Conservation (phyloP, 768 basidiomycete species). For the Podaxis sp. region DNA sequence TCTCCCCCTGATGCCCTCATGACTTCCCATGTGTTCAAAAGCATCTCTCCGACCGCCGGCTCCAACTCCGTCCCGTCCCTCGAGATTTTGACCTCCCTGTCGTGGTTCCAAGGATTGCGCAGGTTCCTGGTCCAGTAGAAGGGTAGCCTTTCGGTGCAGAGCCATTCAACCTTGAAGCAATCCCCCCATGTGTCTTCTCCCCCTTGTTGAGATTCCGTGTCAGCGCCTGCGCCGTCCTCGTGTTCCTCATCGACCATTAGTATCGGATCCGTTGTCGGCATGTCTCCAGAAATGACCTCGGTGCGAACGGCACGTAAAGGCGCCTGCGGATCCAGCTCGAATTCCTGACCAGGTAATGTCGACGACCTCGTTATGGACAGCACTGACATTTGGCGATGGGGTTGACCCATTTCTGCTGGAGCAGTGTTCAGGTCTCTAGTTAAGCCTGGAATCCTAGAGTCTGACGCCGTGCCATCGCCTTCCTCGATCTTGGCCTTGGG, state of each 20-base stretch:
- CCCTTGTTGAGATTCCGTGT: constrained; percentile 18
- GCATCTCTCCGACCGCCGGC: constrained; percentile 63
- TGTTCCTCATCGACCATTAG: constrained; percentile 15
- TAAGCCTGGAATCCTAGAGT: background rate
- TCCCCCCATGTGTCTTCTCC: constrained; percentile 56
- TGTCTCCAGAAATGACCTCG: background rate
- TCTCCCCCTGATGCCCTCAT: constrained; percentile 9
- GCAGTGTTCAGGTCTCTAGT: constrained; percentile 36
- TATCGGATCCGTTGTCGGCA: background rate
- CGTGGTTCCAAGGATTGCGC: constrained; percentile 93
- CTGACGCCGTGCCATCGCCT: background rate
- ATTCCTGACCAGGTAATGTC: constrained; percentile 16
- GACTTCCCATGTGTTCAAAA: constrained; percentile 71
- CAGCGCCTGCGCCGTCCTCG: constrained; percentile 23
- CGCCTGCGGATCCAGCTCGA: constrained; percentile 41
- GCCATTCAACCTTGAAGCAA: constrained; percentile 83
- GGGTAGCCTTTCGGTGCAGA: constrained; percentile 66
- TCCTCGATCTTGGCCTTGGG: constrained; percentile 31
- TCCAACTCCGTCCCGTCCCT: constrained; percentile 93
- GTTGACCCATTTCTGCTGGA: constrained; percentile 49
- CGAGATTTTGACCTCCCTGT: constrained; percentile 77
- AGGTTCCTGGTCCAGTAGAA: constrained; percentile 78
- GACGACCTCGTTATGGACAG: constrained; percentile 1
- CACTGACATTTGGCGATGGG: constrained; percentile 29
- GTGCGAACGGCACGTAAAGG: constrained; percentile 36